phyloP scores from a whole-genome alignment of 148 eudicot genomes.

The Fagopyrum esculentum region DNA sequence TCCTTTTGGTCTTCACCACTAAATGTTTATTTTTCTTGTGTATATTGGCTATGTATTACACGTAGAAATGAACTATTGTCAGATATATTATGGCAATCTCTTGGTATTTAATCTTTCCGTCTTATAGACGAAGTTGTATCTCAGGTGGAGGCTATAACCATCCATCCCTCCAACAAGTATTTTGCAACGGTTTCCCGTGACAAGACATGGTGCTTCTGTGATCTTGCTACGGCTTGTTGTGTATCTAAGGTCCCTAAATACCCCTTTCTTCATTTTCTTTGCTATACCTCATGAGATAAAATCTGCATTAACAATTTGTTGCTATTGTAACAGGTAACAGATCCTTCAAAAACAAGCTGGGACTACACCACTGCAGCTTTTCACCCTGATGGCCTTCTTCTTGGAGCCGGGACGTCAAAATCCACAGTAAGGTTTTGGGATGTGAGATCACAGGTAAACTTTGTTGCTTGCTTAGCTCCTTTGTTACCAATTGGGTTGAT shows the following conservation, averaged over 20 bases:
- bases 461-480: background rate
- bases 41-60: no score
- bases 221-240: constrained; percentile 67
- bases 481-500: background rate
- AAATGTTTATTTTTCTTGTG: no score
- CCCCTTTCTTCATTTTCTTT: background rate
- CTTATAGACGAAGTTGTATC: background rate
- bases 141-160: constrained; percentile 91
- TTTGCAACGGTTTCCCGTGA: constrained; percentile 88
- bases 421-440: constrained; percentile 89
- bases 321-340: constrained; percentile 46
- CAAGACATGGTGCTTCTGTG: constrained; percentile 94
- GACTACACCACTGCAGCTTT: constrained; percentile 95
- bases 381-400: constrained; percentile 97
- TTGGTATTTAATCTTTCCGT: no score
- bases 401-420: constrained; percentile 91
- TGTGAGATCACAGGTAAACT: constrained; percentile 81
- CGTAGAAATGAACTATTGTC: no score
- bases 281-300: no score
- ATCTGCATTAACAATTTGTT: no score
- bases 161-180: constrained; percentile 84
- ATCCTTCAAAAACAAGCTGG: constrained; percentile 39
- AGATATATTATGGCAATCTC: no score
- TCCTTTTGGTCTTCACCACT: no score
- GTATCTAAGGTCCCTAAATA: constrained; percentile 59